phyloP scores from a whole-genome alignment of 2,329 filamentous ascomycete species.

The Xylaria sp. region DNA sequence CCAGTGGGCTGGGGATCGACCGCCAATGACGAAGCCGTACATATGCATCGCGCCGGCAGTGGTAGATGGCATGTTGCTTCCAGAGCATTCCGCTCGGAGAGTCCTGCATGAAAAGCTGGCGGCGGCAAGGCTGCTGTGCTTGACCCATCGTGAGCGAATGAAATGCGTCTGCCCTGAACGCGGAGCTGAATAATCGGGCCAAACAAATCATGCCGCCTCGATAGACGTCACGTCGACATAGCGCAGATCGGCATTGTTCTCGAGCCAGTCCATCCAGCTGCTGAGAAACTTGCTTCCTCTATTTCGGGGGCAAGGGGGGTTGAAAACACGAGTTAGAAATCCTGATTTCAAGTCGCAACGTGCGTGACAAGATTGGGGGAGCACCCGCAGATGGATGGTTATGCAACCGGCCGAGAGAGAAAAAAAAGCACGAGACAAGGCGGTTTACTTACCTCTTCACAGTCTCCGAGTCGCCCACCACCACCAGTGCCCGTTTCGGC shows the following conservation, averaged over 20 bases:
- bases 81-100: background rate
- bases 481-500: conserved; percentile 86
- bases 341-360: conserved; percentile 14
- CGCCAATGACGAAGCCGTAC: conserved; percentile 12
- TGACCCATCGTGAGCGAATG: conserved; percentile 9
- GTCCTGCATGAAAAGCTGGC: conserved; percentile 29
- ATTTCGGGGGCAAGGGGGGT: conserved; percentile 12
- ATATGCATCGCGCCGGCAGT: background rate
- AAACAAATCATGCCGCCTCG: conserved; percentile 41
- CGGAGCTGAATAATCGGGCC: conserved; percentile 12
- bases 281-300: conserved; percentile 89
- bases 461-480: conserved; percentile 95
- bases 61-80: background rate
- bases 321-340: conserved; percentile 25
- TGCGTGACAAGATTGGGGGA: conserved; percentile 28
- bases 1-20: conserved; percentile 20
- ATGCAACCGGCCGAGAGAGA: conserved; percentile 18
- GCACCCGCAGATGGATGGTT: conserved; percentile 2
- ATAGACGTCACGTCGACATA: conserved; percentile 75
- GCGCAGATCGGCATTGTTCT: conserved; percentile 88
- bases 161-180: background rate
- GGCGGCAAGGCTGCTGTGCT: conserved; percentile 25
- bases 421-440: conserved; percentile 27
- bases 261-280: conserved; percentile 89
- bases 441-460: conserved; percentile 77